Evolutionary conservation across 2,329 filamentous ascomycete species (phyloP).

Genomic region (Microdochium nivale): DNA sequence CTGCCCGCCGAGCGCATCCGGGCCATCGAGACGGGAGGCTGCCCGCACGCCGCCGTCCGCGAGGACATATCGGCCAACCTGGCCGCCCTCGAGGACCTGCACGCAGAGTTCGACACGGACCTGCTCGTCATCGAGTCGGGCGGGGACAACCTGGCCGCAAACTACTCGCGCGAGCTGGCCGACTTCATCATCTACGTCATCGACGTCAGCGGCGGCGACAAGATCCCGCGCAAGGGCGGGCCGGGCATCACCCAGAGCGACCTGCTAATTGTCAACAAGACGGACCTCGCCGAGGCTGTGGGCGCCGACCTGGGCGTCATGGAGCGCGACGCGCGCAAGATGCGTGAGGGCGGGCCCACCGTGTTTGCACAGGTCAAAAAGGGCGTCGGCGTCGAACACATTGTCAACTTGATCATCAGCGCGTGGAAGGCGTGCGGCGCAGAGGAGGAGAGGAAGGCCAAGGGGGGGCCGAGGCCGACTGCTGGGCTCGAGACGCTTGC

Average conservation of each 20-base stretch:
- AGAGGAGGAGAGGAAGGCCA: constrained; percentile 43
- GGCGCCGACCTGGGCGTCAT: constrained; percentile 88
- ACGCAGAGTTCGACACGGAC: constrained; percentile 70
- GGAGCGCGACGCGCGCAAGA: constrained; percentile 90
- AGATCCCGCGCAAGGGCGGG: constrained; percentile 91
- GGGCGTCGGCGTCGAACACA: constrained; percentile 73
- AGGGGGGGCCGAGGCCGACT: constrained; percentile 50
- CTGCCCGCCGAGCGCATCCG: constrained; percentile 77
- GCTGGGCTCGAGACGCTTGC: constrained; percentile 36
- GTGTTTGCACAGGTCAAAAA: constrained; percentile 98
- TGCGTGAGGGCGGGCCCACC: constrained; percentile 90
- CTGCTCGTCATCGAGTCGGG: constrained; percentile 90
- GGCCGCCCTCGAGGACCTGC: constrained; percentile 81
- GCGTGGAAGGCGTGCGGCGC: constrained; percentile 91
- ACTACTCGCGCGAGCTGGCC: constrained; percentile 89
- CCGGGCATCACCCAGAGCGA: constrained; percentile 97
- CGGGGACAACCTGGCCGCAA: constrained; percentile 93
- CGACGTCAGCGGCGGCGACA: constrained; percentile 92
- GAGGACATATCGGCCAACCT: constrained; percentile 96
- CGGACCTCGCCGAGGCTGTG: constrained; percentile 81
- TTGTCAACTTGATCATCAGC: constrained; percentile 79
- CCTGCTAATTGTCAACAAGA: constrained; percentile 92
- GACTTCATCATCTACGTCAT: constrained; percentile 99
- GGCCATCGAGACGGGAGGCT: constrained; percentile 95
- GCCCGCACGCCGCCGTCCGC: constrained; percentile 91